Conservation (phyloP, 2,329 filamentous ascomycete genomes). For the Hypoxylon sp. region DNA sequence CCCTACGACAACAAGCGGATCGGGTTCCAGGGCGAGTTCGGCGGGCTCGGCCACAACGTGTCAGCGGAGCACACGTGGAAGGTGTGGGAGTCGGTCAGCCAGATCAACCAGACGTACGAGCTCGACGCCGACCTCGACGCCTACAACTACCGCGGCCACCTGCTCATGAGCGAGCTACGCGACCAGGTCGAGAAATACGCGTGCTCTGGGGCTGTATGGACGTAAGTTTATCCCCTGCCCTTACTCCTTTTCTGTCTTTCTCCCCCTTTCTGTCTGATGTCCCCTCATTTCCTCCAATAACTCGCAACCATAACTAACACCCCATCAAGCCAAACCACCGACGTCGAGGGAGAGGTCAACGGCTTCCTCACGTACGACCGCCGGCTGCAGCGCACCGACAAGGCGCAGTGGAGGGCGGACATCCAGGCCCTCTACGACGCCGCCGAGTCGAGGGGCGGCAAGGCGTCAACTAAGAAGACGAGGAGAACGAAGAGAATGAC, state of each 20-base stretch:
- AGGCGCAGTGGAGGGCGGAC: constrained; percentile 65
- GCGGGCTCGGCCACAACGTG: constrained; percentile 72
- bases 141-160: constrained; percentile 72
- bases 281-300: too few relatives aligned
- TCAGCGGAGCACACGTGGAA: constrained; percentile 73
- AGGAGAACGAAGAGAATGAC: constrained; percentile 3
- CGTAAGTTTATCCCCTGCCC: constrained; percentile 44
- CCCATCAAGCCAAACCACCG: constrained; percentile 65
- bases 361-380: constrained; percentile 75
- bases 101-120: constrained; percentile 73
- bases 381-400: constrained; percentile 63
- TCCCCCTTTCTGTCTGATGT: too few relatives aligned
- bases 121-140: constrained; percentile 63
- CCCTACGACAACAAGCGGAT: constrained; percentile 68
- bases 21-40: constrained; percentile 75
- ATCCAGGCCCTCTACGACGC: constrained; percentile 68
- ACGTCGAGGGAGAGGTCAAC: constrained; percentile 78
- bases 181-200: constrained; percentile 67
- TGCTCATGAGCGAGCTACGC: constrained; percentile 67
- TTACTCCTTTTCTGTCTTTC: background rate
- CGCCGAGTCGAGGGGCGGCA: constrained; percentile 46
- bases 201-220: constrained; percentile 75
- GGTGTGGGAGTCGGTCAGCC: constrained; percentile 62
- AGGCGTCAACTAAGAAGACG: constrained; percentile 23
- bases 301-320: constrained; percentile 18